A percentile compares a stretch with the other conserved stretches of the same genome.
phyloP scores from a whole-genome alignment of 1,139 yeast species.

The Geotrichum restrictum region DNA sequence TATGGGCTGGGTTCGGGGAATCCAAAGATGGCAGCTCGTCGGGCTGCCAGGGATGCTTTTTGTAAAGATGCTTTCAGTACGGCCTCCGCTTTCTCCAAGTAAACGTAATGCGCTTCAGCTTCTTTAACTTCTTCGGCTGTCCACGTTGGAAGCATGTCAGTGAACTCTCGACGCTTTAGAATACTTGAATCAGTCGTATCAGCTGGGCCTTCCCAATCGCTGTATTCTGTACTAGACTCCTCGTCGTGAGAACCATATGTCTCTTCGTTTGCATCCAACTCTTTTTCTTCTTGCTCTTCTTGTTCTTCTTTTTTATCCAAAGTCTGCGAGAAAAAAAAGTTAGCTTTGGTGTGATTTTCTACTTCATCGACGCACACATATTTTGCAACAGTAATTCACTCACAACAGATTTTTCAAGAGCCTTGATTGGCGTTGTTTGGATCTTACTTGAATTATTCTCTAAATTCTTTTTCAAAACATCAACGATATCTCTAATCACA shows the following conservation, averaged over 20 bases:
- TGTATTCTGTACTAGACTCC: neutral
- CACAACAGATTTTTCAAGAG: too few relatives aligned
- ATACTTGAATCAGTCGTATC: neutral
- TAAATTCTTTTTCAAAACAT: too few relatives aligned
- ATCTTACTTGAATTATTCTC: too few relatives aligned
- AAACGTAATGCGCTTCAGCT: conserved; percentile 32
- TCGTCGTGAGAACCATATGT: neutral
- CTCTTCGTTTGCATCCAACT: neutral
- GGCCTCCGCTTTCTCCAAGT: conserved; percentile 33
- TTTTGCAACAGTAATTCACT: too few relatives aligned
- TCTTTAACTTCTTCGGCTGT: conserved; percentile 15
- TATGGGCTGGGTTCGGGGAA: conserved; percentile 27
- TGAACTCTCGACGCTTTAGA: neutral
- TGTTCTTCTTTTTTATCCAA: too few relatives aligned
- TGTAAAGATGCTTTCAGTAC: conserved; percentile 38
- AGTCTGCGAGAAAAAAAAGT: neutral
- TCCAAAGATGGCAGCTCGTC: conserved; percentile 26
- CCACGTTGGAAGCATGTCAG: neutral
- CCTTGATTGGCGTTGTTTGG: too few relatives aligned
- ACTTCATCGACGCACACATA: too few relatives aligned
- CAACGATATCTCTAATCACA: too few relatives aligned
- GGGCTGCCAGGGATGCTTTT: conserved; percentile 37
- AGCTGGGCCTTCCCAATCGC: conserved; percentile 3
- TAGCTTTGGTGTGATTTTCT: too few relatives aligned
- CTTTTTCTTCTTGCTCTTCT: neutral